Conservation (phyloP, 2,329 filamentous ascomycete genomes). For the Trichoderma koningiopsis region DNA sequence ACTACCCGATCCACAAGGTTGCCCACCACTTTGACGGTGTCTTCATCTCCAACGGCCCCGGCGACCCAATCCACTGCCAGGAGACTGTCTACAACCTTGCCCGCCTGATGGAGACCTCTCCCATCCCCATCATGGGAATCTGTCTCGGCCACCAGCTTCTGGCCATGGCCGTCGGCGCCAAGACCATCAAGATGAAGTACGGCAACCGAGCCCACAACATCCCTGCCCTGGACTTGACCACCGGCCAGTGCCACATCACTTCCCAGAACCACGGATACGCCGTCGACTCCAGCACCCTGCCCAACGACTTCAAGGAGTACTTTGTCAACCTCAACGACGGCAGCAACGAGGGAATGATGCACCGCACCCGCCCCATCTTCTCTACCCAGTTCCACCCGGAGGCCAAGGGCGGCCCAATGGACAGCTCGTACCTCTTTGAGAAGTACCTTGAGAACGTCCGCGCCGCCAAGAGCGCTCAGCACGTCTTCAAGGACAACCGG, state of each 20-base stretch:
- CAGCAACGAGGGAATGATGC: constrained; percentile 96
- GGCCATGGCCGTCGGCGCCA: constrained; percentile 82
- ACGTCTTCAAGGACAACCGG: constrained; percentile 79
- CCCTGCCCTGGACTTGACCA: constrained; percentile 89
- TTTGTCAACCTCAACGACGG: constrained; percentile 98
- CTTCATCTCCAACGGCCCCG: constrained; percentile 98
- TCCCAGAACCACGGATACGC: constrained; percentile 99
- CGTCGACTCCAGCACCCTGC: constrained; percentile 80
- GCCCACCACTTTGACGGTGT: constrained; percentile 97
- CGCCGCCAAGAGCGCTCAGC: constrained; percentile 83
- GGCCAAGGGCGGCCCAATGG: constrained; percentile 94
- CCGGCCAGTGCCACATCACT: constrained; percentile 97
- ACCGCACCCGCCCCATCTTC: constrained; percentile 95
- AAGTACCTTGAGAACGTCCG: constrained; percentile 89
- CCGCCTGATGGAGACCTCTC: constrained; percentile 87
- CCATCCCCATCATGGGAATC: constrained; percentile 95
- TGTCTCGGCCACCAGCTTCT: constrained; percentile 97
- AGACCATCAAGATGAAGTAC: constrained; percentile 97
- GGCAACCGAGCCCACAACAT: constrained; percentile 99
- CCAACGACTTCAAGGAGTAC: constrained; percentile 92
- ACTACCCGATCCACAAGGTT: constrained; percentile 98
- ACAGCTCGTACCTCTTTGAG: constrained; percentile 95
- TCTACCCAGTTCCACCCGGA: constrained; percentile 98
- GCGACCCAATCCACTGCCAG: constrained; percentile 96
- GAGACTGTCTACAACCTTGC: constrained; percentile 90